A percentile compares a stretch with the other conserved stretches of the same genome.
phyloP scores from a whole-genome alignment of 1,139 yeast genomes.

The Casaregolazyma lundiana region DNA sequence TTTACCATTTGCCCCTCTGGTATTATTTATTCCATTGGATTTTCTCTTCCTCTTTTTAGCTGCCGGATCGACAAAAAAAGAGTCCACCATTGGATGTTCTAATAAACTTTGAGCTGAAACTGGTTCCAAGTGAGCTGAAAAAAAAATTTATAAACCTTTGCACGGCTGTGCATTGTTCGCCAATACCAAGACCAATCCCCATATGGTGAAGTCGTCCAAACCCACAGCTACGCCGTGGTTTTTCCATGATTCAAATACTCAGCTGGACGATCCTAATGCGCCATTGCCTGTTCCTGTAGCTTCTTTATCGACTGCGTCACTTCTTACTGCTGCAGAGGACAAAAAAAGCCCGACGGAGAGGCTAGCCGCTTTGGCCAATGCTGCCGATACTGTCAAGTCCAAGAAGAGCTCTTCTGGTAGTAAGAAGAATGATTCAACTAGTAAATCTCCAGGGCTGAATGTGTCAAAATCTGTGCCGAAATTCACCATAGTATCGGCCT shows the following conservation, averaged over 20 bases:
- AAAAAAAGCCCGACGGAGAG: background rate
- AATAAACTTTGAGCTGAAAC: background rate
- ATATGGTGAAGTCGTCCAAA: background rate
- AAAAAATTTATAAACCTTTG: background rate
- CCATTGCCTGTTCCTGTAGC: conserved; percentile 29
- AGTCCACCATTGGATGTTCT: conserved; percentile 26
- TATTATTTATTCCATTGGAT: conserved; percentile 9
- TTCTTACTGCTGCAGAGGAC: conserved; percentile 5
- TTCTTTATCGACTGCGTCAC: conserved; percentile 13
- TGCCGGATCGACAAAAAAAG: conserved; percentile 29
- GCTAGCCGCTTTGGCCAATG: background rate
- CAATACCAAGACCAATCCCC: too few species aligned
- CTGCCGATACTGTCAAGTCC: background rate
- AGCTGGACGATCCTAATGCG: conserved; percentile 36
- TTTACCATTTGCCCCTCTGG: conserved; percentile 2
- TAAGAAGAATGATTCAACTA: background rate
- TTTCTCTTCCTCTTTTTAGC: conserved; percentile 17
- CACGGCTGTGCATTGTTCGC: too few species aligned
- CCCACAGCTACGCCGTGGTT: conserved; percentile 30
- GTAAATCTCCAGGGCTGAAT: background rate
- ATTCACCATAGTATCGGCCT: conserved; percentile 19
- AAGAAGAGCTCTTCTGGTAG: background rate
- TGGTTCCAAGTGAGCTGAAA: background rate
- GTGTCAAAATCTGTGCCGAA: conserved; percentile 11
- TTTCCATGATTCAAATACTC: conserved; percentile 35